Base-by-base conservation (phyloP, 2,329 filamentous ascomycete species). In the Mariannaea sp. region DNA sequence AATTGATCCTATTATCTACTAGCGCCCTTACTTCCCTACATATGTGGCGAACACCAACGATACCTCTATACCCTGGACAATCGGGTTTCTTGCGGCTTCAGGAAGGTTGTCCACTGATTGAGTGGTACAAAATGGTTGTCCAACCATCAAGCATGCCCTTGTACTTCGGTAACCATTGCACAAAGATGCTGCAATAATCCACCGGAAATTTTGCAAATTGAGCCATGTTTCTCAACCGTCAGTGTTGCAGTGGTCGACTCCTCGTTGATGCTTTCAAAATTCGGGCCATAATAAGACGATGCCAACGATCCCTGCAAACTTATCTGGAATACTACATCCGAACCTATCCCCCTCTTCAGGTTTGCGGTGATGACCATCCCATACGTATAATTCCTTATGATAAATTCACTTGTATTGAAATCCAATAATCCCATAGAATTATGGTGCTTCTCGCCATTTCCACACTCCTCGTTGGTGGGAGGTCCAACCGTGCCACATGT, bases 141-240 rank as follows among this genome's bases (percentile, higher is more conserved):
- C 10, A 17, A 24, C 13, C 16, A 36, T 50, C 4, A 14, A 20
- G 43, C 49, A 50, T 30, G 24, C 39, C 44, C 24, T 27, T 17
- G 20, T 38, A 16, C 20, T 14, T 22, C 26, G 46, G 39, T 33
- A 24, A 17, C 16, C 16, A 54, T 43, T 22, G 30, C 42, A 57
- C 55, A 50, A 49, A 50, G 50, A 57, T 57, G 46, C 50, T 51
- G 55, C 55, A 55, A 39, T 20, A 40, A 43, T 39, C 41, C 45
- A 48, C 49, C 41, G 44, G 49, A 30, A 17, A 46, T 49, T 46
- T 41, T 33, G 24, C 50, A 17, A 46, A 29, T 38, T 49, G 30
- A 24, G 26, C 10, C 6, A 39, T n/a, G n/a, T n/a, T n/a, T n/a
- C n/a, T n/a, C n/a, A 20, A 44, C 24, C 39, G 40, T 51, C 40